Base-by-base conservation (phyloP, 345 rosid species). In the Pistacia integerrima region DNA sequence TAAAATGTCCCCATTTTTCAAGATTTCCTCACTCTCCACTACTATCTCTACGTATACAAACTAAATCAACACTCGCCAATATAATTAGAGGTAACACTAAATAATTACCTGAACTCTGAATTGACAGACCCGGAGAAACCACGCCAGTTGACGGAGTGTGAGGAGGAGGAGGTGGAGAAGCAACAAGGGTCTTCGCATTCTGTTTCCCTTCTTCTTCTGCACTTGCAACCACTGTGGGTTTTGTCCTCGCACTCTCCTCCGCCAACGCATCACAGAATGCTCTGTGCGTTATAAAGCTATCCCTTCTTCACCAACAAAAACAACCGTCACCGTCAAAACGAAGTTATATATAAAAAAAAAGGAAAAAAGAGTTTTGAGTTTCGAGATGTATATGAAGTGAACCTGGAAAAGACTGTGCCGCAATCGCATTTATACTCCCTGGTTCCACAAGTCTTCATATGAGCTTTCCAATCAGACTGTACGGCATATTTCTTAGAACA, bases 191-290 rank as follows among this genome's bases (percentile, higher is more conserved):
- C 49, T 70, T 76, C 36, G 2, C 59, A 38, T 49, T 46, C 0
- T 41, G 41, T n/a, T 79, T 74, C 20, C 59, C 82, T 60, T 70
- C 85, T 2, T 52, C 82, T 60, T 68, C 85, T 1, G 60, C 18
- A 10, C 55, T 58, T 58, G 75, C 41, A 41, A 46, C 16, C 25
- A 54, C 64, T 68, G 74, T 61, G 62, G 83, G 80, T 51, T 69
- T 80, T 4, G 86, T 64, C 74, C 87, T 87, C 41, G 83, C 82
- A 76, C 88, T 84, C 88, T 91, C 96, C 82, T 82, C 91, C 60
- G 96, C 91, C 68, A 91, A 83, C n/a, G 90, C 97, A 67, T 91
- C 91, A 64, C 96, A 91, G 70, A 91, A 91, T n/a, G 92, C 93
- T 66, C 93, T 77, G 64, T 91, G 96, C 22, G 96, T 91, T 51